Base-by-base conservation (phyloP, 495 filamentous ascomycete species). In the Penicillium manginii region DNA sequence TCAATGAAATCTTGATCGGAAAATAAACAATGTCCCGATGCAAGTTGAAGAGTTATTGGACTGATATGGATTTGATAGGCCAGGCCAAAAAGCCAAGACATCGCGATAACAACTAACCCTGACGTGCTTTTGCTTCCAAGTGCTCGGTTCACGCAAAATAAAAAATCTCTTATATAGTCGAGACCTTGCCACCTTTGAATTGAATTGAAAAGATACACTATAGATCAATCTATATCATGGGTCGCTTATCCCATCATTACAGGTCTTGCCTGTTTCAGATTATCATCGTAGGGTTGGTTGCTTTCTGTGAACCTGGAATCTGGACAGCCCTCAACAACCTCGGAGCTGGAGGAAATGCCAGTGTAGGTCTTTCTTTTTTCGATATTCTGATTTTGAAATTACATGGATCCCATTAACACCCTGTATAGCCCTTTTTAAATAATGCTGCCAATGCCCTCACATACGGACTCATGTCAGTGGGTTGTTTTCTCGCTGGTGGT, bases 281-380 rank as follows among this genome's bases (percentile, higher is more conserved):
- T 35, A 74, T 86, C 48, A 65, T 84, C 5, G 75, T 84, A 17
- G 84, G 83, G 12, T 56, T 81, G 33, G 81, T 85, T 39, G 79
- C 77, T 2, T 84, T 86, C 65, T 81, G 81, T 9, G 79, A 84
- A 52, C 83, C 83, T 0, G 84, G 83, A 1, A 81, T 86, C 33
- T 86, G 83, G 84, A 84, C 81, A 47, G 83, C 84, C 2, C 64
- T 85, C 47, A 85, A 81, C 58, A 81, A 73, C 62, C 78, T 83
- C 3, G 84, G 84, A 23, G 83, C 83, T 0, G 84, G 84, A 51
- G 83, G 84, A 12, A 77, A 80, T 53, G 80, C 84, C 22, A 76
- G 73, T 37, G 63, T 63, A 48, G 21, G 61, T 56, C 12, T 4
- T 14, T 10, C 4, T 37, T 12, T 15, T n/a, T 1, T 5, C 1